Evolutionary conservation across 1,284 basidiomycete species (phyloP).

Genomic region (Lentinus polychrous): DNA sequence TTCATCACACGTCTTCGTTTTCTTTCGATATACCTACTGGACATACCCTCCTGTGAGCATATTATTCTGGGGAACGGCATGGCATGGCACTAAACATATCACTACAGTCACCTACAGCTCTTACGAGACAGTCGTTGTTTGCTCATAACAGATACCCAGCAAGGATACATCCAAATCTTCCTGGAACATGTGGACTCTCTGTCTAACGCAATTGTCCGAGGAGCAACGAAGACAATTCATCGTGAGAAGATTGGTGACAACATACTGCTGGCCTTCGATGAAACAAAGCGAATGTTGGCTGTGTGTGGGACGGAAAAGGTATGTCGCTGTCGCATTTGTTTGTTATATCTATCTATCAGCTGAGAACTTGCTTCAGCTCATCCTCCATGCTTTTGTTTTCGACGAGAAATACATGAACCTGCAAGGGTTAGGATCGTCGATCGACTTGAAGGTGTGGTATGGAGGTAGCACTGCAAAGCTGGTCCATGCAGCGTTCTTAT

Average conservation of each 20-base stretch:
- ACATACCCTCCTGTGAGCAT: constrained; percentile 29
- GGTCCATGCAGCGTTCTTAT: constrained; percentile 31
- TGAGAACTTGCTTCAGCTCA: constrained; percentile 18
- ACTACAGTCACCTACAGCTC: constrained; percentile 28
- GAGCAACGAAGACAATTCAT: constrained; percentile 24
- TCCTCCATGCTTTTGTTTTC: constrained; percentile 37
- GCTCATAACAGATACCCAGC: constrained; percentile 31
- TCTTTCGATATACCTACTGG: constrained; percentile 30
- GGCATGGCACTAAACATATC: neutral
- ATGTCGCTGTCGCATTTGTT: neutral
- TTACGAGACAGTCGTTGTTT: constrained; percentile 34
- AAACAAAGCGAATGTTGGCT: constrained; percentile 38
- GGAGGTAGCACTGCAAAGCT: constrained; percentile 19
- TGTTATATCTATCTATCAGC: neutral
- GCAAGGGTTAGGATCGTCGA: constrained; percentile 30
- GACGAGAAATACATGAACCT: constrained; percentile 35
- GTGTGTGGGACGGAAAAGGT: constrained; percentile 38
- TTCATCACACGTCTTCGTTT: constrained; percentile 12
- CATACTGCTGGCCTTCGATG: constrained; percentile 41
- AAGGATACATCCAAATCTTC: constrained; percentile 30
- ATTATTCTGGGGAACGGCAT: neutral
- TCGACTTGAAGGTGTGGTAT: constrained; percentile 42
- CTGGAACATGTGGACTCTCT: constrained; percentile 30
- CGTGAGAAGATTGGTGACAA: constrained; percentile 39
- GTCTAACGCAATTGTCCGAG: constrained; percentile 23